These are phyloP conservation scores for Alternaria novae-zelandiae DNA, from an alignment of 2,329 filamentous ascomycete species.

Conservation along the genomic window DNA sequence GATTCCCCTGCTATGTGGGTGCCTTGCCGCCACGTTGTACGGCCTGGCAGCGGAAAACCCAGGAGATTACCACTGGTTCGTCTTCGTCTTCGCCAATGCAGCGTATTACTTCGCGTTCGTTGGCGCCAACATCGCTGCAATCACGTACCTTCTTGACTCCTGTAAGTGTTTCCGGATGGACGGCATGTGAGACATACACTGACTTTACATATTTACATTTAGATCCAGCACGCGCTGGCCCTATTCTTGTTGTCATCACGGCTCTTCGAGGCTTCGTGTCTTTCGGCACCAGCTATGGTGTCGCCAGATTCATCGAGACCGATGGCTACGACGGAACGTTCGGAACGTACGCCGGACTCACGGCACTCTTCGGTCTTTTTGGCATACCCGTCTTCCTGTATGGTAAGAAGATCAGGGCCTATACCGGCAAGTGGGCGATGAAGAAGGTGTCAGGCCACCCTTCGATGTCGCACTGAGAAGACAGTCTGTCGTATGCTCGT, in stretches of 20 bases:
- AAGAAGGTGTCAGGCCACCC: conserved; percentile 14
- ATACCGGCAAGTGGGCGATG: conserved; percentile 38
- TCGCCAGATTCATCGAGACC: conserved; percentile 40
- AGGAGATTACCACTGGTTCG: conserved; percentile 45
- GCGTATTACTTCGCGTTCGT: conserved; percentile 49
- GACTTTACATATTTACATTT: not conserved
- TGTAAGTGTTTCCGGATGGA: conserved; percentile 20
- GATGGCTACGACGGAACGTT: conserved; percentile 44
- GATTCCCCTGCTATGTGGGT: conserved; percentile 47
- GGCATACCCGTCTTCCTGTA: conserved; percentile 39
- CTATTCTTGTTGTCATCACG: conserved; percentile 55
- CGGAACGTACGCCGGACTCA: conserved; percentile 38
- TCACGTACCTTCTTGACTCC: conserved; percentile 54
- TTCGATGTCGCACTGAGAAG: conserved; percentile 17
- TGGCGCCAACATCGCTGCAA: conserved; percentile 54
- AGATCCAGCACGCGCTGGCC: conserved; percentile 50
- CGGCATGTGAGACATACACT: not conserved
- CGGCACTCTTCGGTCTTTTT: conserved; percentile 36
- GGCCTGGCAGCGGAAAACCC: conserved; percentile 41
- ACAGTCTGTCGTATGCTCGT: not conserved
- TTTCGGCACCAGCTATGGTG: conserved; percentile 53
- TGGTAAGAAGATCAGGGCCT: conserved; percentile 41
- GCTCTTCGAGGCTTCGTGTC: conserved; percentile 55
- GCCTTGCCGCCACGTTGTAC: conserved; percentile 23
- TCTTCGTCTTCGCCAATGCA: conserved; percentile 36